Evolutionary conservation across 176 grass and related monocot species (phyloP), one percentile per base, ranked within the genome.

Genomic region (Carex myosuroides): DNA sequence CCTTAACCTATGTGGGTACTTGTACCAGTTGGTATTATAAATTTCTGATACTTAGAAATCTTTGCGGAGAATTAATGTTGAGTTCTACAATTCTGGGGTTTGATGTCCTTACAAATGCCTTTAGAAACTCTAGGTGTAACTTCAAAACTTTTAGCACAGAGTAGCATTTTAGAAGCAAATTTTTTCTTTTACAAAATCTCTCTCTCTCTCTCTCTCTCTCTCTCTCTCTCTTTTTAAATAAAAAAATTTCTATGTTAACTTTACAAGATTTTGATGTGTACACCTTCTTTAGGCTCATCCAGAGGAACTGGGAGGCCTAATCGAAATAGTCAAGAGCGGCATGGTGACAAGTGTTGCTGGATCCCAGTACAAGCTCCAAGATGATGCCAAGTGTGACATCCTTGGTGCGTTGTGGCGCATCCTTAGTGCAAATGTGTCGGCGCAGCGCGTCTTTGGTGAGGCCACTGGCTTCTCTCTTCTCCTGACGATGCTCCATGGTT

Each of bases 401-500:
- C 91, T 99, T 24, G 91, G 91, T 79, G 93, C 93, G 84, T 86
- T 99, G 64, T 99, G 97, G 97, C 97, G 97, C 84, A 94, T 96
- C 59, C 90, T 99, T 85, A 93, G 93, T 73, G 85, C 91, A 79
- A 99, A 96, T 85, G 89, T 64, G 81, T 93, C 91, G 82, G 89
- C 91, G 29, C 97, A 99, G 82, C 85, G 91, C 64, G 83, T 96
- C 85, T 99, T 99, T 85, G 97, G 97, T 86, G 97, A 99, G 89
- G 97, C 93, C 84, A 99, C 97, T 85, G 97, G 97, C 26, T 96
- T 99, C 91, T 99, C 97, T 55, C 85, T 99, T 86, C 79, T 99
- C 70, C 72, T 99, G 73, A 99, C 97, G 59, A 92, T 86, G 4
- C 87, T 95, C 67, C 97, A 99, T 74, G 87, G 90, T 92, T 96